Evolutionary conservation across 2,329 filamentous ascomycete species (phyloP), one percentile per base, ranked within the genome.

Genomic region (Diplodia seriata): DNA sequence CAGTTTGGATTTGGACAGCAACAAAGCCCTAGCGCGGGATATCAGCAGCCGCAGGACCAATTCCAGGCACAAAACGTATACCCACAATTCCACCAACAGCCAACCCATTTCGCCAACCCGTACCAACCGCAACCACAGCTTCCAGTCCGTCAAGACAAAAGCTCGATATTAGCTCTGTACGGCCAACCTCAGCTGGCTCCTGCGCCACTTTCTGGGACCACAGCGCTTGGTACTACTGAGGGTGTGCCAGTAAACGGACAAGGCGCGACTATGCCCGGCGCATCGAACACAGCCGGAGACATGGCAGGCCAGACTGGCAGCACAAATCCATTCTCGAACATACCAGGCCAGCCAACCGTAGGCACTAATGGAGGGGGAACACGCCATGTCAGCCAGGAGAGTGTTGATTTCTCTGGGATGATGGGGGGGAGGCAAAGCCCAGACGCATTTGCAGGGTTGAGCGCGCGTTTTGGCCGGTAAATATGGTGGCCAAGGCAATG

Each of bases 371-470:
- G 71, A 71, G 61, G 70, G 66, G 70, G 67, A 67, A 70, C 18
- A 33, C 73, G 86, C 74, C 79, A 87, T 80, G 77, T 80, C 18
- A 93, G 90, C 73, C 85, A 90, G 59, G 91, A 93, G 74, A 93
- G 91, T 76, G 87, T 92, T 76, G 82, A 83, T 69, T 85, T 85
- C 69, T 87, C 83, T 67, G 84, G 88, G 71, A 86, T 90, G 50
- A 83, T 87, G 77, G 85, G 73, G 72, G 91, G 91, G 11, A 83
- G 91, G 51, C 91, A 93, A 74, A 93, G 90, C 73, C 91, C 91
- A 3, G 91, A 94, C 78, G 91, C 91, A 15, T 94, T 93, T 83
- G 88, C 91, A 2, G 91, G 89, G 62, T 81, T 94, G 70, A 92
- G 90, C 73, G 87, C 90, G 20, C 43, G 66, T 15, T 67, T 67